Evolutionary conservation across 83 land plant genomes (phyloP).

Genomic region (Picea abies): DNA sequence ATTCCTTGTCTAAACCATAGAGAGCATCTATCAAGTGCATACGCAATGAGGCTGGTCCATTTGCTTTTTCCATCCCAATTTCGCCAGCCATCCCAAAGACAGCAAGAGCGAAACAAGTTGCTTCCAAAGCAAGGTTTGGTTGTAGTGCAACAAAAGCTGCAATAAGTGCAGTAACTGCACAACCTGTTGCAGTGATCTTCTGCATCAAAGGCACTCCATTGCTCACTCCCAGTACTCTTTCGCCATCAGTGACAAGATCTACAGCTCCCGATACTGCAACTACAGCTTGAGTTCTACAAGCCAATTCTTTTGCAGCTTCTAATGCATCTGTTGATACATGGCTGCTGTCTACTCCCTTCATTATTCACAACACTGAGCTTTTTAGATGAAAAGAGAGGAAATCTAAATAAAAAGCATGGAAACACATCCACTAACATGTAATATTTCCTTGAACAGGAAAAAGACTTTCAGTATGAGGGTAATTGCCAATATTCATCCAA

Average conservation of each 20-base stretch:
- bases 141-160: constrained; percentile 84
- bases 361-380: neutral
- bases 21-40: constrained; percentile 83
- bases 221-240: constrained; percentile 62
- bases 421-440: neutral
- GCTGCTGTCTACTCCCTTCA: constrained; percentile 79
- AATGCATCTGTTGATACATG: constrained; percentile 78
- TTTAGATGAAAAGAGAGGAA: neutral
- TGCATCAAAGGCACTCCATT: constrained; percentile 94
- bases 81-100: constrained; percentile 89
- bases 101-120: constrained; percentile 78
- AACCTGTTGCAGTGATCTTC: constrained; percentile 87
- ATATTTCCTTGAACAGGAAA: neutral
- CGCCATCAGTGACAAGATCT: constrained; percentile 85
- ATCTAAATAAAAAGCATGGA: neutral
- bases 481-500: neutral
- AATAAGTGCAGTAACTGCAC: constrained; percentile 88
- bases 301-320: constrained; percentile 83
- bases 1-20: constrained; percentile 59
- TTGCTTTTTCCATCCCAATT: constrained; percentile 71
- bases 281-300: constrained; percentile 58
- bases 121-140: constrained; percentile 62
- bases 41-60: constrained; percentile 88
- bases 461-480: neutral
- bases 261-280: constrained; percentile 92